Percentiles rank a stretch among this genome's conserved stretches.
phyloP scores from a whole-genome alignment of 345 rosid genomes.

The Carallia brachiata region DNA sequence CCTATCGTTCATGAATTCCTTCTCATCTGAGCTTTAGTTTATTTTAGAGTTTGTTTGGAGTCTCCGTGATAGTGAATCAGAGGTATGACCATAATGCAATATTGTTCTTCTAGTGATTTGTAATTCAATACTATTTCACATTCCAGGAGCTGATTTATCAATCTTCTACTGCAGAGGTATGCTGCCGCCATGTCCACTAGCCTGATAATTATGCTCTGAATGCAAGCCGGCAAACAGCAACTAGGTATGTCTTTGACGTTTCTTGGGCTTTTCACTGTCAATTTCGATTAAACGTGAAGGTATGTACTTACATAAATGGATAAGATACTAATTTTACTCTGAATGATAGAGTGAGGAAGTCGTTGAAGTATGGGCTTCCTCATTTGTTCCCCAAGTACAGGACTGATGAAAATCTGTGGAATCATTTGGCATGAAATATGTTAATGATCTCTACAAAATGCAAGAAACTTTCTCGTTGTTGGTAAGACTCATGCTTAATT shows the following conservation, averaged over 20 bases:
- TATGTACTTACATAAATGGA: constrained; percentile 14
- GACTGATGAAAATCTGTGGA: constrained; percentile 81
- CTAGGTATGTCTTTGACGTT: constrained; percentile 77
- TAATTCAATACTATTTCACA: not conserved
- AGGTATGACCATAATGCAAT: constrained; percentile 40
- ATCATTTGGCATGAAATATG: constrained; percentile 86
- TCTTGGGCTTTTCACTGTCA: constrained; percentile 5
- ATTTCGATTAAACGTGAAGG: constrained; percentile 13
- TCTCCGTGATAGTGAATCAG: constrained; percentile 80
- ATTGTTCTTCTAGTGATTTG: not conserved
- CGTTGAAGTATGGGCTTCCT: constrained; percentile 83
- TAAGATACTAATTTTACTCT: constrained; percentile 15
- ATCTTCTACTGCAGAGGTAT: constrained; percentile 58
- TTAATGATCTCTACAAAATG: constrained; percentile 74
- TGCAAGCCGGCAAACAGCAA: constrained; percentile 84
- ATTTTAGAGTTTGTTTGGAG: constrained; percentile 85
- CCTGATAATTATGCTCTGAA: constrained; percentile 72
- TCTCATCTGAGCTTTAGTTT: constrained; percentile 89
- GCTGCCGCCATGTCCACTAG: constrained; percentile 65
- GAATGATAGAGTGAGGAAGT: constrained; percentile 83
- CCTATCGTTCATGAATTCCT: constrained; percentile 82
- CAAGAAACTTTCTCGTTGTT: constrained; percentile 59
- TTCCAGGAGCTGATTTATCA: constrained; percentile 3
- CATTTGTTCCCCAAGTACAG: constrained; percentile 92
- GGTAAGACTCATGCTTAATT: constrained; percentile 41